A percentile compares a stretch with the other conserved stretches of the same genome.
Conservation (phyloP, 768 basidiomycete genomes). For the Collybiopsis confluens region DNA sequence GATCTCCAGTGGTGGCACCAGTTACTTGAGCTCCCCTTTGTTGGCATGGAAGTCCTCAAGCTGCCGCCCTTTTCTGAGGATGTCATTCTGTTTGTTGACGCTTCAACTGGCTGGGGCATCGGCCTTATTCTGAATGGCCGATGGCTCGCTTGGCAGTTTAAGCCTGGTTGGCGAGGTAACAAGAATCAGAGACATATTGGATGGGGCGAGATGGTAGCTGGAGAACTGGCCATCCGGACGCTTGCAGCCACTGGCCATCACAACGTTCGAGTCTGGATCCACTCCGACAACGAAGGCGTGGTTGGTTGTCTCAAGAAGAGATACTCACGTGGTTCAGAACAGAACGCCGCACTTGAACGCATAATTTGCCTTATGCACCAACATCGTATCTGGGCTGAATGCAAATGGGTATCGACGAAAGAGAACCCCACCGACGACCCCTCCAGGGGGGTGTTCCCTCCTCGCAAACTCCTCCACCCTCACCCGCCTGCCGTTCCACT, state of each 20-base stretch:
- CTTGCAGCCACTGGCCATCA: slow-evolving; percentile 20
- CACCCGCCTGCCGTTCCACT: not conserved
- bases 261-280: slow-evolving; percentile 22
- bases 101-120: slow-evolving; percentile 35
- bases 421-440: slow-evolving; percentile 31
- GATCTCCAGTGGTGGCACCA: slow-evolving; percentile 5
- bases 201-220: slow-evolving; percentile 43
- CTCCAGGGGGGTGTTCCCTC: slow-evolving; percentile 21
- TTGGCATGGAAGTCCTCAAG: not conserved
- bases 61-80: slow-evolving; percentile 14
- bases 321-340: slow-evolving; percentile 18
- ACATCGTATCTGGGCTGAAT: slow-evolving; percentile 18
- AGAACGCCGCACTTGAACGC: slow-evolving; percentile 23
- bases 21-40: not conserved
- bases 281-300: slow-evolving; percentile 39
- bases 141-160: slow-evolving; percentile 39
- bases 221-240: slow-evolving; percentile 35
- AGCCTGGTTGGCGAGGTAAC: slow-evolving; percentile 20
- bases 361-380: slow-evolving; percentile 20
- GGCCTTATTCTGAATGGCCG: slow-evolving; percentile 28
- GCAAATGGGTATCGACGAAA: slow-evolving; percentile 25
- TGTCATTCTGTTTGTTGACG: slow-evolving; percentile 32
- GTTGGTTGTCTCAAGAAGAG: slow-evolving; percentile 27
- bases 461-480: slow-evolving; percentile 8
- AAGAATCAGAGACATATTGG: slow-evolving; percentile 30